These are phyloP conservation scores for Solanum corneliomulleri DNA, from an alignment of 257 asterid genomes.

Conservation along the genomic window DNA sequence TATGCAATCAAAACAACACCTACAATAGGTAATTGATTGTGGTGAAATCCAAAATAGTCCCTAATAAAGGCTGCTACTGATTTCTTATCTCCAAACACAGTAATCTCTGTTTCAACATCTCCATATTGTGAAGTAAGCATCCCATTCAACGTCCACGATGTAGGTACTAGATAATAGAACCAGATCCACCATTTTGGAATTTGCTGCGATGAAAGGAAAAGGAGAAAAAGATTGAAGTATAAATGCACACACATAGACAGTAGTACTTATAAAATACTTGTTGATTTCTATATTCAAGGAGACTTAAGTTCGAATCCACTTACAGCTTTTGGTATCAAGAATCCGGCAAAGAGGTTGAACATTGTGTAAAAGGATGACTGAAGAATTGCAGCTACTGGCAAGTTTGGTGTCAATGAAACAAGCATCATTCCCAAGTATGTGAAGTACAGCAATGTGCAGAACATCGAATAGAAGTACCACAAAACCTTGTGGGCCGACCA, in stretches of 20 bases:
- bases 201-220: slow-evolving; percentile 14
- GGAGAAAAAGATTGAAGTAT: neutral
- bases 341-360: slow-evolving; percentile 38
- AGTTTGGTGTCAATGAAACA: slow-evolving; percentile 33
- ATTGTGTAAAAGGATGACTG: slow-evolving; percentile 27
- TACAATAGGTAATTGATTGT: slow-evolving; percentile 27
- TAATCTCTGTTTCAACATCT: slow-evolving; percentile 14
- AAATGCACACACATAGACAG: neutral
- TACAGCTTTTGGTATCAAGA: slow-evolving; percentile 34
- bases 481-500: slow-evolving; percentile 28
- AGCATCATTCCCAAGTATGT: slow-evolving; percentile 39
- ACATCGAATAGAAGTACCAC: slow-evolving; percentile 32
- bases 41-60: slow-evolving; percentile 36
- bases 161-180: slow-evolving; percentile 32
- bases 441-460: slow-evolving; percentile 30
- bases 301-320: neutral
- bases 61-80: slow-evolving; percentile 23
- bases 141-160: slow-evolving; percentile 44
- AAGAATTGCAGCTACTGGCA: slow-evolving; percentile 28
- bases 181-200: slow-evolving; percentile 56
- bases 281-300: neutral
- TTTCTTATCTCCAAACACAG: slow-evolving; percentile 21
- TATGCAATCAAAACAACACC: slow-evolving; percentile 26
- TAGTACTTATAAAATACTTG: neutral
- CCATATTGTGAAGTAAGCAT: slow-evolving; percentile 45